Percentiles rank a stretch among this genome's conserved stretches.
Conservation (phyloP, 2,329 filamentous ascomycete species). For the Cladosporium colombiae region DNA sequence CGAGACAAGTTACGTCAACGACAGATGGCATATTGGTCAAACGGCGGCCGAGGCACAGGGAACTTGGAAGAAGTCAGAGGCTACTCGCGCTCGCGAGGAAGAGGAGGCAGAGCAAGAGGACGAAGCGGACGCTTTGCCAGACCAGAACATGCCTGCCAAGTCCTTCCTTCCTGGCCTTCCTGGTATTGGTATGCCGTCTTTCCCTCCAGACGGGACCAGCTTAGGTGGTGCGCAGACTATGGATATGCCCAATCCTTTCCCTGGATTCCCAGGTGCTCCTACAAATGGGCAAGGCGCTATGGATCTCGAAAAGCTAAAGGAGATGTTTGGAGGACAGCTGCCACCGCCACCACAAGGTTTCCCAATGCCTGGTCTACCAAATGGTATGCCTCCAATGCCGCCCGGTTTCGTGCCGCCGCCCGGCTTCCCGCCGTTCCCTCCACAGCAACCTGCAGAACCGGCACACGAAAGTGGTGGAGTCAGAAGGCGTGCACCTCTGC, state of each 20-base stretch:
- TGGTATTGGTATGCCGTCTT: constrained; percentile 49
- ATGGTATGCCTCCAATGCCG: constrained; percentile 30
- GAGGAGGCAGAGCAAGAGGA: constrained; percentile 93
- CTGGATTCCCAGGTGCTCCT: constrained; percentile 29
- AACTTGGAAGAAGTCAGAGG: constrained; percentile 83
- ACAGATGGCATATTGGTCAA: constrained; percentile 94
- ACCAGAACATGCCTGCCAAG: constrained; percentile 77
- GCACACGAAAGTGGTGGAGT: constrained; percentile 36
- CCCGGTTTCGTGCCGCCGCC: constrained; percentile 34
- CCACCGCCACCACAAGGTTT: constrained; percentile 30
- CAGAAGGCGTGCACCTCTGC: constrained; percentile 68
- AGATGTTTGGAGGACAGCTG: constrained; percentile 34
- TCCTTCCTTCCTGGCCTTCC: constrained; percentile 59
- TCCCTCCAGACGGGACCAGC: constrained; percentile 45
- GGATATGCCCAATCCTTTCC: constrained; percentile 25
- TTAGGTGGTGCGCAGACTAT: constrained; percentile 42
- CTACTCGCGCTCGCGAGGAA: constrained; percentile 80
- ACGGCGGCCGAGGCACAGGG: constrained; percentile 89
- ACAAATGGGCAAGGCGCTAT: constrained; percentile 29
- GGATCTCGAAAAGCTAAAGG: constrained; percentile 37
- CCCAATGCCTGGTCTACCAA: constrained; percentile 28
- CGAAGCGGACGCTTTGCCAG: constrained; percentile 86
- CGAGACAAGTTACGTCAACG: constrained; percentile 79
- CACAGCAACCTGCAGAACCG: constrained; percentile 5
- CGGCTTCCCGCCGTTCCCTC: constrained; percentile 41